These are phyloP conservation scores for Pseudopithomyces maydicus DNA, from an alignment of 2,329 filamentous ascomycete species.

Conservation along the genomic window DNA sequence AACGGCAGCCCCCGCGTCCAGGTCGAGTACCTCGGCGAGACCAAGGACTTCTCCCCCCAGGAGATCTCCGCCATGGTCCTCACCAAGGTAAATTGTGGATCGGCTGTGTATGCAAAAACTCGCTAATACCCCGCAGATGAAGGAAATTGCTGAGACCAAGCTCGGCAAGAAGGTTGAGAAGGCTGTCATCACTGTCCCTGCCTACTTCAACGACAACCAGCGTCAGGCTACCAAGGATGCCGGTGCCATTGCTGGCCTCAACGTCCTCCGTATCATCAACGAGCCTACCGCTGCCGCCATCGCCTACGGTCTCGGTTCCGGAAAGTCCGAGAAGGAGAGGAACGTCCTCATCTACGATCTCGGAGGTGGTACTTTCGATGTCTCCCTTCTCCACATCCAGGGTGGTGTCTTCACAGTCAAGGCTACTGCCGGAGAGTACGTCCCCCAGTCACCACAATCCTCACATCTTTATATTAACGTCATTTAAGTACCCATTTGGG, in stretches of 20 bases:
- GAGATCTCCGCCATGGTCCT: conserved; percentile 99
- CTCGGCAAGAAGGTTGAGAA: conserved; percentile 99
- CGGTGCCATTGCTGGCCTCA: conserved; percentile 94
- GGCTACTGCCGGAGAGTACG: conserved; percentile 86
- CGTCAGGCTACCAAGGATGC: conserved; percentile 99
- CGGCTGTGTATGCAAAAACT: background rate
- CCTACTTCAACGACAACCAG: conserved; percentile 99
- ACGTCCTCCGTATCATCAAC: conserved; percentile 99
- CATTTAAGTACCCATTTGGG: conserved; percentile 11
- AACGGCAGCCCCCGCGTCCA: conserved; percentile 87
- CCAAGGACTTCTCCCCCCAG: conserved; percentile 95
- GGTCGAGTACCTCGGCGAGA: conserved; percentile 94
- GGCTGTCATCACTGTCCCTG: conserved; percentile 97
- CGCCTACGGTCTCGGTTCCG: conserved; percentile 93
- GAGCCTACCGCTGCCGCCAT: conserved; percentile 98
- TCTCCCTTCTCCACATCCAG: conserved; percentile 97
- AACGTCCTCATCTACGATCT: conserved; percentile 99
- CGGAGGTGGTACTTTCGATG: conserved; percentile 99
- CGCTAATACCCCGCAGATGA: conserved; percentile 71
- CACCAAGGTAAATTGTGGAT: conserved; percentile 72
- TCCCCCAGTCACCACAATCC: background rate
- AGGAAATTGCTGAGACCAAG: conserved; percentile 98
- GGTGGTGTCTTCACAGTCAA: conserved; percentile 99
- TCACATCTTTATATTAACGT: conserved; percentile 53
- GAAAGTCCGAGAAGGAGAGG: conserved; percentile 96